Conservation (phyloP, 352 stramenopile genomes). For the Phytopythium mirpurense region DNA sequence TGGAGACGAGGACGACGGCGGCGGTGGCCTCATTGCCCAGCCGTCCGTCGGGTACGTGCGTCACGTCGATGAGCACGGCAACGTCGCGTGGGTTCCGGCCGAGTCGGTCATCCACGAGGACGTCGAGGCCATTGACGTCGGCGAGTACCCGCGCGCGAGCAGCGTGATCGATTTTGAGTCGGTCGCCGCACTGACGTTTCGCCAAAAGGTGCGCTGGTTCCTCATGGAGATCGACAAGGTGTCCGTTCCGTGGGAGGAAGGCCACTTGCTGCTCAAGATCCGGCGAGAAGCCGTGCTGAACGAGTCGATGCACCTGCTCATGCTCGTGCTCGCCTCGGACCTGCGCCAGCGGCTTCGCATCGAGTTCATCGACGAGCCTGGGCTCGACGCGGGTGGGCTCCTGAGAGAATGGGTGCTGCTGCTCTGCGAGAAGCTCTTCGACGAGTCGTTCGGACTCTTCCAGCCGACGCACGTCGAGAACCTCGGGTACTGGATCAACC, state of each 20-base stretch:
- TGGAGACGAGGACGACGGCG: slow-evolving; percentile 3
- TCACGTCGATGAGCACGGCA: slow-evolving; percentile 59
- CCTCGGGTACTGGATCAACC: slow-evolving; percentile 81
- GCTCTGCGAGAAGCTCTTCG: slow-evolving; percentile 73
- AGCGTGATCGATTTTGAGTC: slow-evolving; percentile 76
- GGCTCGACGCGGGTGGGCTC: slow-evolving; percentile 65
- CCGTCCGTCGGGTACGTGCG: slow-evolving; percentile 72
- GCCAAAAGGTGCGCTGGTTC: slow-evolving; percentile 74
- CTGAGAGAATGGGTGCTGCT: slow-evolving; percentile 78
- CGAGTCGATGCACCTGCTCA: slow-evolving; percentile 81
- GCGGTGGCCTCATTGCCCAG: slow-evolving; percentile 47
- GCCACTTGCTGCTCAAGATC: slow-evolving; percentile 76
- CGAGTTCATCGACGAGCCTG: slow-evolving; percentile 80
- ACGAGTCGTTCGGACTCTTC: slow-evolving; percentile 76
- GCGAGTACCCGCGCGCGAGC: slow-evolving; percentile 69
- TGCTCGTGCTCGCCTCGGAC: slow-evolving; percentile 66
- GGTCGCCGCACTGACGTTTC: slow-evolving; percentile 64
- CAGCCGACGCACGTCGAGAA: slow-evolving; percentile 66
- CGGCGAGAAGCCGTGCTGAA: slow-evolving; percentile 64
- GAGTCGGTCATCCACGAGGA: slow-evolving; percentile 54
- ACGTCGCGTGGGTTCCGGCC: slow-evolving; percentile 67
- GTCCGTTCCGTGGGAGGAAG: slow-evolving; percentile 73
- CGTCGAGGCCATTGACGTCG: slow-evolving; percentile 55
- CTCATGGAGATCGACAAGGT: slow-evolving; percentile 70
- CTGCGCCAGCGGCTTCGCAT: slow-evolving; percentile 72